Conservation (phyloP, 1,284 basidiomycete species). For the Leccinum solheimii region DNA sequence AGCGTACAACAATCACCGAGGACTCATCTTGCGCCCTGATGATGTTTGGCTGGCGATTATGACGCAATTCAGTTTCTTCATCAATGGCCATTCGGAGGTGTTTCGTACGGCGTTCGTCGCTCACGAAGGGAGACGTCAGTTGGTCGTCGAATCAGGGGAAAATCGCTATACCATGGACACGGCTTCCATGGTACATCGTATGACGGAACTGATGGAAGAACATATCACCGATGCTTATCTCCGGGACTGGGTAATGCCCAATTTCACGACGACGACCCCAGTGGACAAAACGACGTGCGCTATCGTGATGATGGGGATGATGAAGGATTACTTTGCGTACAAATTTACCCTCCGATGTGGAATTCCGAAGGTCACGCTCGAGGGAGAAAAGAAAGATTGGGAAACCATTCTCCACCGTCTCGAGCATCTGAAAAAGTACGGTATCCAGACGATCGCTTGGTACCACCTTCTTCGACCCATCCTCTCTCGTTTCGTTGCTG, state of each 20-base stretch:
- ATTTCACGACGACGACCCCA: conserved; percentile 47
- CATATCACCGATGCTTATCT: conserved; percentile 39
- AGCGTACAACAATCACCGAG: conserved; percentile 42
- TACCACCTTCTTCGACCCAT: conserved; percentile 42
- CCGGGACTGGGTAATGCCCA: conserved; percentile 45
- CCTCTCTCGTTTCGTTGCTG: conserved; percentile 37
- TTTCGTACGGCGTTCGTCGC: conserved; percentile 42
- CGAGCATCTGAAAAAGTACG: conserved; percentile 39
- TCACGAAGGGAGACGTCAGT: conserved; percentile 39
- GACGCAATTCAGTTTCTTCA: conserved; percentile 44
- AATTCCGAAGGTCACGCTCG: conserved; percentile 49
- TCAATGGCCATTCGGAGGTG: conserved; percentile 43
- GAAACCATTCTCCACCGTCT: conserved; percentile 36
- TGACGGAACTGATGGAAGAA: conserved; percentile 39
- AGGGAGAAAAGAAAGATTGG: conserved; percentile 41
- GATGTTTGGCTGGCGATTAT: conserved; percentile 50
- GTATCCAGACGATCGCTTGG: conserved; percentile 39
- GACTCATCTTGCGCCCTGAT: conserved; percentile 41
- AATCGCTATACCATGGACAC: conserved; percentile 35
- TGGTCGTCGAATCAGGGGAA: conserved; percentile 31
- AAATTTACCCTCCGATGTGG: conserved; percentile 39
- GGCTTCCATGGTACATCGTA: conserved; percentile 28
- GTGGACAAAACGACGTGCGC: conserved; percentile 42
- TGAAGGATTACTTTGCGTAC: conserved; percentile 43
- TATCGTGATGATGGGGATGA: conserved; percentile 47